phyloP scores from a whole-genome alignment of 1,284 basidiomycete species.

The Leccinum angustisporum region DNA sequence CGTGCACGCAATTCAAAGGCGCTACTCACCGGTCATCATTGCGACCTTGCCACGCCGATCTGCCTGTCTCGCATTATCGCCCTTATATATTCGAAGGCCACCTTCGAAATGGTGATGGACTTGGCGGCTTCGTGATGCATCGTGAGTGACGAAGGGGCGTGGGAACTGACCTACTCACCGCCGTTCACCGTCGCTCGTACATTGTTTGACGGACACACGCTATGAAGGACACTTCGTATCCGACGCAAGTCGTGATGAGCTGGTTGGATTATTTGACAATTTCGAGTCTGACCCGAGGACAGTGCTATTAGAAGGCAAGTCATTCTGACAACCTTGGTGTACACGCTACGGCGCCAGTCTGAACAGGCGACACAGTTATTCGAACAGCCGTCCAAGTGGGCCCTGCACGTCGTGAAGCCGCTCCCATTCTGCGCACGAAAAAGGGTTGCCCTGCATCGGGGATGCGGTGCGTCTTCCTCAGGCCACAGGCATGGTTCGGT shows the following conservation, averaged over 20 bases:
- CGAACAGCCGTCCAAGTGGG: constrained; percentile 30
- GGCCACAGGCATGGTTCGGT: accelerated
- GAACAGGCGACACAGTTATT: constrained; percentile 9
- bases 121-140: too few relatives aligned
- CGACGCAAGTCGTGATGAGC: constrained; percentile 30
- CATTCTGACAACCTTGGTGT: background rate
- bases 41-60: constrained; percentile 84
- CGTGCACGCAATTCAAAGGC: background rate
- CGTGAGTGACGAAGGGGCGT: too few relatives aligned
- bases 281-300: constrained; percentile 47
- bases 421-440: constrained; percentile 33
- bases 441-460: constrained; percentile 36
- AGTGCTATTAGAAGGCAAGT: constrained; percentile 41
- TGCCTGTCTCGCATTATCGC: constrained; percentile 39
- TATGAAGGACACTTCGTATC: constrained; percentile 39
- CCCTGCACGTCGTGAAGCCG: constrained; percentile 32
- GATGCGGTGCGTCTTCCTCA: constrained; percentile 33
- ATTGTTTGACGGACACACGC: constrained; percentile 34
- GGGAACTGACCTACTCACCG: too few relatives aligned
- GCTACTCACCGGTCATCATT: constrained; percentile 84
- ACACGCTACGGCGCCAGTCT: background rate
- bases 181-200: too few relatives aligned
- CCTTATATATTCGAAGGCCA: constrained; percentile 84
- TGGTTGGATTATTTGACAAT: constrained; percentile 31
- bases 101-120: constrained; percentile 95